Percentiles rank a stretch among this genome's conserved stretches.
Conservation (phyloP, 139 green algal species). For the Chlamydomonas incerta region DNA sequence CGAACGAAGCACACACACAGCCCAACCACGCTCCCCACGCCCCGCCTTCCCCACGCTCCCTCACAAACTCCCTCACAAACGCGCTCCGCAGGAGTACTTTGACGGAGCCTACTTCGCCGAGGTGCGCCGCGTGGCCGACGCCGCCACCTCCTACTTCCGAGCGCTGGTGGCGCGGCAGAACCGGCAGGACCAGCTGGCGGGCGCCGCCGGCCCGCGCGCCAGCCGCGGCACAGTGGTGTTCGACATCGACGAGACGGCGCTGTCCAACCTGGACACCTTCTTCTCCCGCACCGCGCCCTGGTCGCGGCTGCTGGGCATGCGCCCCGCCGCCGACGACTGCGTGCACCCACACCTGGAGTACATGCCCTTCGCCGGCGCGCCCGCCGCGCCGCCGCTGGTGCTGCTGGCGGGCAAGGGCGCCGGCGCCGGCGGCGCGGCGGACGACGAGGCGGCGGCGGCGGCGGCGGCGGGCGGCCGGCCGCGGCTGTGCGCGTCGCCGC, state of each 20-base stretch:
- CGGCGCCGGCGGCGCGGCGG: background rate
- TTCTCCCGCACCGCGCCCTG: background rate
- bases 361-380: no score
- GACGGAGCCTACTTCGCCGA: conserved; percentile 16
- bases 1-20: no score
- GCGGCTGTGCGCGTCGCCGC: conserved; percentile 11
- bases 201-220: background rate
- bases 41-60: background rate
- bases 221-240: conserved; percentile 24
- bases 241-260: conserved; percentile 48
- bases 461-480: background rate
- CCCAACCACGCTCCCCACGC: no score
- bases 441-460: background rate
- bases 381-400: no score
- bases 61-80: background rate
- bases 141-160: conserved; percentile 10
- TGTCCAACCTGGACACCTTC: conserved; percentile 49
- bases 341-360: conserved; percentile 21
- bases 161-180: background rate
- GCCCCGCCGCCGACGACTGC: background rate
- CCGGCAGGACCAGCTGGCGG: background rate
- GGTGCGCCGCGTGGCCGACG: conserved; percentile 18
- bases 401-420: background rate
- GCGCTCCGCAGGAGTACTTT: conserved; percentile 21
- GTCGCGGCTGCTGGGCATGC: background rate